Percentiles rank a stretch among this genome's conserved stretches.
phyloP scores from a whole-genome alignment of 2,329 filamentous ascomycete genomes.

The Blastomyces silverae region DNA sequence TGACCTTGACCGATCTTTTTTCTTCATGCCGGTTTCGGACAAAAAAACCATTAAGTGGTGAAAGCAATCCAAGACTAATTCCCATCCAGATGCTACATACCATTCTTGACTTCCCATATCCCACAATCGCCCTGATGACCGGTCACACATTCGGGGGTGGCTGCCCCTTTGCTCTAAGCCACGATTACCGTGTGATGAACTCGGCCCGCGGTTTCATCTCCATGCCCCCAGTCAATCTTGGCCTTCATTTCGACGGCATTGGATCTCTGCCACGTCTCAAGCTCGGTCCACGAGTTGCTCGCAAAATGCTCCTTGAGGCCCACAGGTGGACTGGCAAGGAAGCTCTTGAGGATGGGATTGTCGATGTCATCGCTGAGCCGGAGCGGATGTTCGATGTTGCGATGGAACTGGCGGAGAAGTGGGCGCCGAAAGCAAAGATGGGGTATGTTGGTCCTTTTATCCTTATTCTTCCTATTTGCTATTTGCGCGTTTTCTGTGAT shows the following conservation, averaged over 20 bases:
- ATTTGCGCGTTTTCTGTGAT: not conserved
- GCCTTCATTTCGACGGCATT: conserved; percentile 52
- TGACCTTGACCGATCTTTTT: conserved; percentile 26
- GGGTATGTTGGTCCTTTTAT: conserved; percentile 19
- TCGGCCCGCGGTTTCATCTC: conserved; percentile 42
- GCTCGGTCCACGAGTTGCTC: conserved; percentile 45
- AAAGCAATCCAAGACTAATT: not conserved
- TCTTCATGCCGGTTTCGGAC: conserved; percentile 32
- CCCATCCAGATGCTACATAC: conserved; percentile 38
- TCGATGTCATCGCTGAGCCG: conserved; percentile 47
- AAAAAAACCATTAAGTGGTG: conserved; percentile 19
- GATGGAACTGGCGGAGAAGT: conserved; percentile 40
- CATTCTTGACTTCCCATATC: conserved; percentile 46
- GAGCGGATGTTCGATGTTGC: conserved; percentile 45
- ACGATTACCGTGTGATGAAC: conserved; percentile 47
- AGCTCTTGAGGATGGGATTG: conserved; percentile 48
- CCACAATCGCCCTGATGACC: conserved; percentile 44
- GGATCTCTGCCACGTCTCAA: conserved; percentile 49
- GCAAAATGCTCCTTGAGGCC: conserved; percentile 52
- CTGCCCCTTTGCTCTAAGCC: conserved; percentile 43
- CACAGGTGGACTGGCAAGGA: conserved; percentile 50
- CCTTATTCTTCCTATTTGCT: not conserved
- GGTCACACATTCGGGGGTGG: conserved; percentile 47
- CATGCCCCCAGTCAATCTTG: conserved; percentile 51
- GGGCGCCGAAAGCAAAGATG: conserved; percentile 35